A percentile compares a stretch with the other conserved stretches of the same genome.
These are phyloP conservation scores for Fraxinus quadrangulata DNA, from an alignment of 257 asterid genomes.

Conservation along the genomic window DNA sequence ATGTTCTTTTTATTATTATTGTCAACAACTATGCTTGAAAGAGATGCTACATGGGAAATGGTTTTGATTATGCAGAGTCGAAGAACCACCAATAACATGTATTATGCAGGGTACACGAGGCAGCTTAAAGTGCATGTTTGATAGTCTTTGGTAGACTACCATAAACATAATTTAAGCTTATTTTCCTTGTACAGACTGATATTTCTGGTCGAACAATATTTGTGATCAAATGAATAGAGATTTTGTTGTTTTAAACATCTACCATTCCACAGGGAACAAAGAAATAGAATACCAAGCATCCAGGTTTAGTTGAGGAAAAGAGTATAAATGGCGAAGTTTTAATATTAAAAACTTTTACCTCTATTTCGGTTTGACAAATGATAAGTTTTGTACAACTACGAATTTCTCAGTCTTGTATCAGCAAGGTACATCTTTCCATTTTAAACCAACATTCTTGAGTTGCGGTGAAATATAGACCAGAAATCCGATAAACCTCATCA, in stretches of 20 bases:
- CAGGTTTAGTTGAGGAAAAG: too few relatives aligned
- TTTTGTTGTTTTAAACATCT: too few relatives aligned
- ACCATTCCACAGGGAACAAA: too few relatives aligned
- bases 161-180: not conserved
- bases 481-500: not conserved
- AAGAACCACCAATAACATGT: not conserved
- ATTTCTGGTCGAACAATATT: too few relatives aligned
- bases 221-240: too few relatives aligned
- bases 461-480: not conserved
- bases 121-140: too few relatives aligned
- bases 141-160: too few relatives aligned
- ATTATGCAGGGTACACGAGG: not conserved
- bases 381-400: too few relatives aligned
- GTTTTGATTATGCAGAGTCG: too few relatives aligned
- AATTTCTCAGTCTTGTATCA: not conserved
- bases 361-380: not conserved
- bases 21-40: not conserved
- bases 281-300: too few relatives aligned
- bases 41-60: not conserved
- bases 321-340: not conserved
- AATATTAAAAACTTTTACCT: not conserved
- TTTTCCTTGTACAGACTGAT: too few relatives aligned
- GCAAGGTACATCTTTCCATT: too few relatives aligned
- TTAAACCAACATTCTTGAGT: not conserved
- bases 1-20: not conserved